Percentiles rank a stretch among this genome's conserved stretches.
Conservation (phyloP, 2,329 filamentous ascomycete genomes). For the Harringtonia lauricola region DNA sequence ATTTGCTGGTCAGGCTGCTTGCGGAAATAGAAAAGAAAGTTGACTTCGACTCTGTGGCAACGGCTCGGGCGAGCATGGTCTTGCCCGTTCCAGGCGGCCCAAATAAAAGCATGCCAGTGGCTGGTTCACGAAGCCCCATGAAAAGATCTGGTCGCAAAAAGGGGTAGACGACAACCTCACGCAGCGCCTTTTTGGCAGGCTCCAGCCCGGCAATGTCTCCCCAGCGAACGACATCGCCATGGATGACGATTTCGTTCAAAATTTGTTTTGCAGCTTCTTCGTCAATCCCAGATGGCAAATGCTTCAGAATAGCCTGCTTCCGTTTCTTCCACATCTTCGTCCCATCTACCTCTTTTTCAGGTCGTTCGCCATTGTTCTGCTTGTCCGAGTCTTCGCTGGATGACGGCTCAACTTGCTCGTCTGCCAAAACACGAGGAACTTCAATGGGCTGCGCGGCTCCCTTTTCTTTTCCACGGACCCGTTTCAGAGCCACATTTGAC, state of each 20-base stretch:
- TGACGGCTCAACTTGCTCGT: conserved; percentile 9
- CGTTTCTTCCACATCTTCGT: conserved; percentile 43
- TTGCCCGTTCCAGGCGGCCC: conserved; percentile 97
- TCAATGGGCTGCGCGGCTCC: background rate
- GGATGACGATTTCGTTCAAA: conserved; percentile 87
- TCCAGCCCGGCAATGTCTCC: conserved; percentile 85
- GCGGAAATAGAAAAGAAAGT: conserved; percentile 97
- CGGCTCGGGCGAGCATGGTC: conserved; percentile 91
- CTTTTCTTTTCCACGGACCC: conserved; percentile 2
- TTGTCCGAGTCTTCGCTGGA: conserved; percentile 11
- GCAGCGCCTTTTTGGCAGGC: conserved; percentile 79
- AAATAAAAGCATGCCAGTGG: conserved; percentile 89
- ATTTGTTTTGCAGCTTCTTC: conserved; percentile 78
- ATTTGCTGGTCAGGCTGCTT: conserved; percentile 90
- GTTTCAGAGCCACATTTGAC: background rate
- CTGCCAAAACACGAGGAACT: conserved; percentile 9
- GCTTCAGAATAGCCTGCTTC: conserved; percentile 58
- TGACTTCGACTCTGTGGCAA: conserved; percentile 87
- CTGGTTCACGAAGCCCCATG: conserved; percentile 88
- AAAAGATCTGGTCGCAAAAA: conserved; percentile 93
- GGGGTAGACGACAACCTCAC: conserved; percentile 94
- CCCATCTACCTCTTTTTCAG: conserved; percentile 1
- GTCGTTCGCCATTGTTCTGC: conserved; percentile 2
- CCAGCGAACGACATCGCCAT: conserved; percentile 93
- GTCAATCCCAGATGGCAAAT: conserved; percentile 73